Evolutionary conservation across 441 rosid species (phyloP).

Genomic region (Sinapis alba): DNA sequence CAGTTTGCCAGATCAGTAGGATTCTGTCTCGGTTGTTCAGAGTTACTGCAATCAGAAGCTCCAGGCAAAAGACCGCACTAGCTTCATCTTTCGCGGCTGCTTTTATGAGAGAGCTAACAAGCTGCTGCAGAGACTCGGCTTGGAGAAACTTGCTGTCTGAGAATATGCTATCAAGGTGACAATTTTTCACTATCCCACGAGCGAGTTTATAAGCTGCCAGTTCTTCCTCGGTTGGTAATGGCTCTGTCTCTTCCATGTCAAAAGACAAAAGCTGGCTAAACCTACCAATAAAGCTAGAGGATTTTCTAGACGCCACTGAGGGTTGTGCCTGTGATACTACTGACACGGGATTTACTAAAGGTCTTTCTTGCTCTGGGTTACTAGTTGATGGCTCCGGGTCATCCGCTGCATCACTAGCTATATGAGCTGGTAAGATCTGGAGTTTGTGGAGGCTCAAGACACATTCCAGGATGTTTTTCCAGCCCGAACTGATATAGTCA

Average conservation of each 20-base stretch:
- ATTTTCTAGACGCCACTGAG: slow-evolving; percentile 50
- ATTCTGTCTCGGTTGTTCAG: slow-evolving; percentile 78
- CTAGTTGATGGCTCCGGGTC: slow-evolving; percentile 32
- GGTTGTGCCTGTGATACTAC: slow-evolving; percentile 42
- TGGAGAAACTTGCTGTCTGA: slow-evolving; percentile 78
- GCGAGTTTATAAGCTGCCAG: slow-evolving; percentile 59
- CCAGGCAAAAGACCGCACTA: slow-evolving; percentile 65
- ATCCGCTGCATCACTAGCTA: slow-evolving; percentile 69
- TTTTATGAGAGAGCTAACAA: slow-evolving; percentile 60
- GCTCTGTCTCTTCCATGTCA: slow-evolving; percentile 67
- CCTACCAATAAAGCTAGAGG: slow-evolving; percentile 74
- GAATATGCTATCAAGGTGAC: slow-evolving; percentile 68
- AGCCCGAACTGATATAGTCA: slow-evolving; percentile 60
- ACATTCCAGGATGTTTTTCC: slow-evolving; percentile 74
- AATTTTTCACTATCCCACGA: slow-evolving; percentile 61
- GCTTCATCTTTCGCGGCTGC: slow-evolving; percentile 64
- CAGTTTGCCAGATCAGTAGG: slow-evolving; percentile 70
- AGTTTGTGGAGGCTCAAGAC: slow-evolving; percentile 67
- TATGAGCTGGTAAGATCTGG: slow-evolving; percentile 65
- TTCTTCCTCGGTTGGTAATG: slow-evolving; percentile 66
- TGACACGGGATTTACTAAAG: slow-evolving; percentile 43
- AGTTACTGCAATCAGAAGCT: slow-evolving; percentile 70
- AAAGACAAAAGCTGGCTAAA: slow-evolving; percentile 75
- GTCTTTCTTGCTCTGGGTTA: slow-evolving; percentile 49
- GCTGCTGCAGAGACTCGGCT: slow-evolving; percentile 69